phyloP scores from a whole-genome alignment of 73 alveolate genomes.

The Halteria grandinella region DNA sequence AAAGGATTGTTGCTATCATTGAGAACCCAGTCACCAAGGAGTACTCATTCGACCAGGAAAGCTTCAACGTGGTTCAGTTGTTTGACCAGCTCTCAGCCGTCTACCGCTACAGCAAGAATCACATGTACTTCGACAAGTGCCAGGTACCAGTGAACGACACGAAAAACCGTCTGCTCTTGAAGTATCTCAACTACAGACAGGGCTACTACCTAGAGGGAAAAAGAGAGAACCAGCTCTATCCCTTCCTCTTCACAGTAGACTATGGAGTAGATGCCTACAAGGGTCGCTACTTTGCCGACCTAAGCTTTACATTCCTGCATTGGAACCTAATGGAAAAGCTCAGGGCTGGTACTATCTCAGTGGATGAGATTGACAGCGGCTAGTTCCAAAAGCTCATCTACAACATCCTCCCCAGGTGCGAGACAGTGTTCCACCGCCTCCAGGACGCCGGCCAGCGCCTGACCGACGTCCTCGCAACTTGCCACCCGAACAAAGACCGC shows the following conservation, averaged over 20 bases:
- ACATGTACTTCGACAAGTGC: conserved; percentile 17
- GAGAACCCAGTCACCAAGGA: too few species aligned
- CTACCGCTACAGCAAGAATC: too few species aligned
- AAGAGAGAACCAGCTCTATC: neutral
- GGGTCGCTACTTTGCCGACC: conserved; percentile 9
- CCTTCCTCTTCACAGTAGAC: conserved; percentile 19
- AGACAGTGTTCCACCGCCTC: neutral
- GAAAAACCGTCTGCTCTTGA: neutral
- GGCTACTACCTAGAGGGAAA: conserved; percentile 14
- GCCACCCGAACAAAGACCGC: neutral
- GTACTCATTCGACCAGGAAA: conserved; percentile 11
- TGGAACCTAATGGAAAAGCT: conserved; percentile 8
- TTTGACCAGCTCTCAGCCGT: neutral
- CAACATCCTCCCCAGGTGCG: neutral
- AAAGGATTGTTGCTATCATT: conserved; percentile 10
- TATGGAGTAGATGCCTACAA: too few species aligned
- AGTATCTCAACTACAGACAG: neutral
- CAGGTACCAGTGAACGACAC: neutral
- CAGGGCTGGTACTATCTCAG: neutral
- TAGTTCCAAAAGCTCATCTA: neutral
- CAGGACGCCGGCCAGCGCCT: neutral
- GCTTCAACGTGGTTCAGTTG: conserved; percentile 15
- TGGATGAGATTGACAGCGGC: neutral
- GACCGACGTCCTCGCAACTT: neutral
- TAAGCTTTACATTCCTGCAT: neutral